Evolutionary conservation across 768 basidiomycete species (phyloP).

Genomic region (Lactarius hengduanensis): DNA sequence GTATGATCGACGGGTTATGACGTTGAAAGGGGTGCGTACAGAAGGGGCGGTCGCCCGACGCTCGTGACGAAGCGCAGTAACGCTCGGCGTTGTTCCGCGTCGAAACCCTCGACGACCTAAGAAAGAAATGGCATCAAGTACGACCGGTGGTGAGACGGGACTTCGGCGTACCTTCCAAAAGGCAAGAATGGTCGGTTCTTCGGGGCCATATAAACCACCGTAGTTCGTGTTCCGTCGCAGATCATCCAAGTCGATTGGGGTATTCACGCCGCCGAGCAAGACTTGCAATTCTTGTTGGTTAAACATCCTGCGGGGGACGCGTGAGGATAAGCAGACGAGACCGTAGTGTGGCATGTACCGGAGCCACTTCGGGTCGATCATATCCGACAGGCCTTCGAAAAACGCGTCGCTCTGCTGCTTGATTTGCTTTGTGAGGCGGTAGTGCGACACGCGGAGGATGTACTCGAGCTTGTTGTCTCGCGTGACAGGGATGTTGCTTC

Average conservation of each 20-base stretch:
- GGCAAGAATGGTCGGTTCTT: conserved; percentile 64
- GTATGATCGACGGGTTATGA: background rate
- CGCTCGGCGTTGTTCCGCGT: conserved; percentile 73
- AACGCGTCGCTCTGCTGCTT: conserved; percentile 79
- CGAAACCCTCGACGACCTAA: conserved; percentile 75
- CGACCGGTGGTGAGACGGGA: conserved; percentile 9
- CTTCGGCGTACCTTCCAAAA: conserved; percentile 73
- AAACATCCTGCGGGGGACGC: conserved; percentile 73
- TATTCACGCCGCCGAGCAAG: conserved; percentile 83
- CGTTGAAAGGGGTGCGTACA: conserved; percentile 47
- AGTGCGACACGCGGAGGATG: conserved; percentile 86
- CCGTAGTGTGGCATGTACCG: conserved; percentile 41
- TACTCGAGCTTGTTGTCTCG: conserved; percentile 87
- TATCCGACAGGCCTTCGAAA: conserved; percentile 89
- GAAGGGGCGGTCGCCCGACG: conserved; percentile 82
- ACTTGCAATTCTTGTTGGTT: conserved; percentile 95
- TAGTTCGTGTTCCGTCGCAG: conserved; percentile 74
- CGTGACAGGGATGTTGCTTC: conserved; percentile 81
- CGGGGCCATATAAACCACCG: conserved; percentile 72
- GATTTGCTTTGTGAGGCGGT: conserved; percentile 87
- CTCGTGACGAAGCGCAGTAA: conserved; percentile 92
- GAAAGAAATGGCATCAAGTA: background rate
- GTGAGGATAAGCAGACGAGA: background rate
- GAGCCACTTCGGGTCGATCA: conserved; percentile 90
- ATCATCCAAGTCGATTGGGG: conserved; percentile 83